These are phyloP conservation scores for Candida oleophila DNA, from an alignment of 805 yeast species.

Conservation along the genomic window DNA sequence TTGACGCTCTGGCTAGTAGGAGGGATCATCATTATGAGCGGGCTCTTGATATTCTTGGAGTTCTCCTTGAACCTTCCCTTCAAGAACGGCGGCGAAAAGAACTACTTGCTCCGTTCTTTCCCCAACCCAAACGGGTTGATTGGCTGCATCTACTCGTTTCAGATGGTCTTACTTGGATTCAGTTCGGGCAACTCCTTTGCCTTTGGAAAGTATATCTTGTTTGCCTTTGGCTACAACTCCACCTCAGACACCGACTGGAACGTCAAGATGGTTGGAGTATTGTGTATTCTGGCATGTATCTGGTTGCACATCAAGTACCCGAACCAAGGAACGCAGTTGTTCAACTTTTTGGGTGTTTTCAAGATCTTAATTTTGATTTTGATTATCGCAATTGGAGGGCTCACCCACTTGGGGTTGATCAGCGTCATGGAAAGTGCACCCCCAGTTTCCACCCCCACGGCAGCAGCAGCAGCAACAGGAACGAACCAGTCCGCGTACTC, in stretches of 20 bases:
- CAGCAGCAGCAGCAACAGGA: not conserved
- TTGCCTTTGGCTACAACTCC: slow-evolving; percentile 26
- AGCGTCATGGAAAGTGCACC: slow-evolving; percentile 18
- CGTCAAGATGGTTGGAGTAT: slow-evolving; percentile 50
- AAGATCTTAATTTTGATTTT: slow-evolving; percentile 51
- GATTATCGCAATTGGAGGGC: slow-evolving; percentile 48
- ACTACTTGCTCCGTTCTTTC: slow-evolving; percentile 36
- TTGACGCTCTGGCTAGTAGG: slow-evolving; percentile 34
- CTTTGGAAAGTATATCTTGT: slow-evolving; percentile 58
- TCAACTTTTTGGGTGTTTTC: slow-evolving; percentile 53
- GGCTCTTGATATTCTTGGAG: slow-evolving; percentile 40
- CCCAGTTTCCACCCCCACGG: slow-evolving; percentile 28
- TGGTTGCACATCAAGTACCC: slow-evolving; percentile 51
- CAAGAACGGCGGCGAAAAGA: slow-evolving; percentile 42
- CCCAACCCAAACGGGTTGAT: slow-evolving; percentile 30
- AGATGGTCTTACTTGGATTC: slow-evolving; percentile 57
- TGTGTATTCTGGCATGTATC: slow-evolving; percentile 45
- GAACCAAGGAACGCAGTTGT: slow-evolving; percentile 48
- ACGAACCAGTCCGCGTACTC: slow-evolving; percentile 33
- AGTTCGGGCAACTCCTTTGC: slow-evolving; percentile 66
- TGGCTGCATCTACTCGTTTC: slow-evolving; percentile 46
- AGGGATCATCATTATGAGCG: slow-evolving; percentile 36
- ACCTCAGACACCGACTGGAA: slow-evolving; percentile 23
- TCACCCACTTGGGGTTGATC: slow-evolving; percentile 21
- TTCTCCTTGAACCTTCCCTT: slow-evolving; percentile 41